Evolutionary conservation across 2,329 filamentous ascomycete species (phyloP), one percentile per base, ranked within the genome.

Genomic region (Monilinia fructigena): DNA sequence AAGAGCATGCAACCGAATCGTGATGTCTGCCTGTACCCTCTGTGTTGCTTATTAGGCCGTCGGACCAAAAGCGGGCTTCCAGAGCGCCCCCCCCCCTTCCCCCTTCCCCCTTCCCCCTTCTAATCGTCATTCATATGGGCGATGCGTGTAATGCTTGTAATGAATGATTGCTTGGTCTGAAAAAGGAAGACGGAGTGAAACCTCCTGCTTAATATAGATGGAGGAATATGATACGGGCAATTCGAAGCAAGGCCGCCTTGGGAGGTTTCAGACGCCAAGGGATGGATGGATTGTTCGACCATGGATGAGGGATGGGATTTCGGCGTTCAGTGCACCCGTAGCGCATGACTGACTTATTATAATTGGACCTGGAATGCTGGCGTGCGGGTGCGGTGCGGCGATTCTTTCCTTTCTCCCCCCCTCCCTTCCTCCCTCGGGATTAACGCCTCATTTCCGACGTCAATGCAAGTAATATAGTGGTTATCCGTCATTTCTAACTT

Each of bases 381-480:
- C 28, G 38, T 52, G 35, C n/a, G 12, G 20, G n/a, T 28, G 28
- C n/a, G 55, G 10, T 11, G 40, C 40, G 26, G 20, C 45, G 45
- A n/a, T 14, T 10, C n/a, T 1, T 18, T 28, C 45, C 28, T 28
- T n/a, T n/a, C n/a, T n/a, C n/a, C n/a, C n/a, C n/a, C 28, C 28
- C 4, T 8, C 0, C 5, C 42, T 11, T 16, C 4, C 42, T 11
- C 42, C n/a, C 20, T 12, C 7, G 38, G 53, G n/a, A 40, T 26
- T 23, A 50, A 63, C 23, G 59, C n/a, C n/a, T 62, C 59, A 63
- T 63, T 38, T 63, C 60, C 60, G 60, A 53, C 6, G 60, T 63
- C 16, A 42, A 63, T 63, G 60, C 60, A 54, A 12, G 55, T 58
- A 26, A 59, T 47, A 8, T 7, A 38, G 53, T 38, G 31, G 28